Percentiles rank a stretch among this genome's conserved stretches.
These are phyloP conservation scores for Diaporthe ilicicola DNA, from an alignment of 2,329 filamentous ascomycete species.

Conservation along the genomic window DNA sequence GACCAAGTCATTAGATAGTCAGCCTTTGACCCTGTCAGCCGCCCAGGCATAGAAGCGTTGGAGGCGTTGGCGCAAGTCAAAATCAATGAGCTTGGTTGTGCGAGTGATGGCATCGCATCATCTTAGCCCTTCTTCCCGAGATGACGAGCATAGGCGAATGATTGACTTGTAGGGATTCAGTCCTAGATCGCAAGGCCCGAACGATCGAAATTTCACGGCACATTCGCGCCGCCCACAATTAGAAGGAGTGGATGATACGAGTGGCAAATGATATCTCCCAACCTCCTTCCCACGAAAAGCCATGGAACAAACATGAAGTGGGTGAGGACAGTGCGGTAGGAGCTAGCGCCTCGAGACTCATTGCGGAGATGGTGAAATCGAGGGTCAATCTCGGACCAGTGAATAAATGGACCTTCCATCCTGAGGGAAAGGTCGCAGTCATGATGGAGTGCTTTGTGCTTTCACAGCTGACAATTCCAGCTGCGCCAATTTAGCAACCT, in stretches of 20 bases:
- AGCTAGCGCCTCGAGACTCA: conserved; percentile 5
- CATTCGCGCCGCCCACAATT: conserved; percentile 24
- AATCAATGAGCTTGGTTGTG: conserved; percentile 6
- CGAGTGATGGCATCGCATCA: conserved; percentile 29
- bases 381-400: conserved; percentile 24
- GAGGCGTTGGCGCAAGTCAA: conserved; percentile 8
- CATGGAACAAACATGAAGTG: conserved; percentile 16
- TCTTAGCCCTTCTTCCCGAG: conserved; percentile 27
- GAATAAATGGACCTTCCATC: conserved; percentile 6
- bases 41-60: background rate
- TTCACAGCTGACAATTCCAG: conserved; percentile 7
- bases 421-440: background rate
- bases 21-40: conserved; percentile 21
- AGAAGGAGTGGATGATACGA: conserved; percentile 27
- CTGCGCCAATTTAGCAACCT: conserved; percentile 12
- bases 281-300: conserved; percentile 9
- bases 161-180: conserved; percentile 28
- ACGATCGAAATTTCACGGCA: conserved; percentile 26
- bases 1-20: conserved; percentile 3
- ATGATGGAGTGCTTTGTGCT: conserved; percentile 9
- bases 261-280: conserved; percentile 15
- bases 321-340: conserved; percentile 1
- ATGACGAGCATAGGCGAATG: conserved; percentile 32
- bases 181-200: conserved; percentile 11
- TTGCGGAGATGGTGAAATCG: conserved; percentile 18